These are phyloP conservation scores for Cucurbita moschata DNA, from an alignment of 306 rosid species.

Conservation along the genomic window DNA sequence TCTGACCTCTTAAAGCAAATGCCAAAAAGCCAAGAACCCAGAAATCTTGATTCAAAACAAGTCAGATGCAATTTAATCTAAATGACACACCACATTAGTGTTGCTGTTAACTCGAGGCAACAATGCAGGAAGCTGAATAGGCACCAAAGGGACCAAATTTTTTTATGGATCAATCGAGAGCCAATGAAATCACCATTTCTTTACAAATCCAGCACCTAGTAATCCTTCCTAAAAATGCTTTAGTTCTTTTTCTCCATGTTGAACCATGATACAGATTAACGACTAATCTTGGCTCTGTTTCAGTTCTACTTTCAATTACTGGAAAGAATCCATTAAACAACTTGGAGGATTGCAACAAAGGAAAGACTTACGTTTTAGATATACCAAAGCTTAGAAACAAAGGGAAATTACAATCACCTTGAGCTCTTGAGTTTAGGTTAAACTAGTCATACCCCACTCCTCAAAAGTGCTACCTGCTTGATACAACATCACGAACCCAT, in stretches of 20 bases:
- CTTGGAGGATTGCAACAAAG: not conserved
- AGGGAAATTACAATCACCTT: not conserved
- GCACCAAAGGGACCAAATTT: not conserved
- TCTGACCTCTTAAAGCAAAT: constrained; percentile 65
- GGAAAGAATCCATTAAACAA: not conserved
- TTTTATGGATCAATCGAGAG: not conserved
- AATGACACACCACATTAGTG: not conserved
- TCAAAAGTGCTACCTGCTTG: not conserved
- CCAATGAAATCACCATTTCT: not conserved
- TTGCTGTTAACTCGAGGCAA: not conserved
- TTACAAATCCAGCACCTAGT: not conserved
- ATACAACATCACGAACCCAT: not conserved
- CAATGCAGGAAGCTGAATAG: not conserved
- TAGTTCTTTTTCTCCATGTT: not conserved
- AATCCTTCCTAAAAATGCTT: not conserved
- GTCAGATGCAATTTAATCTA: not conserved
- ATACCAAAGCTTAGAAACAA: not conserved
- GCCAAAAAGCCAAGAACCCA: constrained; percentile 22
- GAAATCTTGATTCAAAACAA: not conserved
- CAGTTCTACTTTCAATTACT: not conserved
- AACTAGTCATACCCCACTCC: not conserved
- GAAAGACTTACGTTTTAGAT: not conserved
- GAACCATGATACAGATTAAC: not conserved
- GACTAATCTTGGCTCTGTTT: not conserved
- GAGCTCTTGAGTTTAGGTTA: not conserved